phyloP scores from a whole-genome alignment of 208 protist species.

The Trypanosoma grayi region DNA sequence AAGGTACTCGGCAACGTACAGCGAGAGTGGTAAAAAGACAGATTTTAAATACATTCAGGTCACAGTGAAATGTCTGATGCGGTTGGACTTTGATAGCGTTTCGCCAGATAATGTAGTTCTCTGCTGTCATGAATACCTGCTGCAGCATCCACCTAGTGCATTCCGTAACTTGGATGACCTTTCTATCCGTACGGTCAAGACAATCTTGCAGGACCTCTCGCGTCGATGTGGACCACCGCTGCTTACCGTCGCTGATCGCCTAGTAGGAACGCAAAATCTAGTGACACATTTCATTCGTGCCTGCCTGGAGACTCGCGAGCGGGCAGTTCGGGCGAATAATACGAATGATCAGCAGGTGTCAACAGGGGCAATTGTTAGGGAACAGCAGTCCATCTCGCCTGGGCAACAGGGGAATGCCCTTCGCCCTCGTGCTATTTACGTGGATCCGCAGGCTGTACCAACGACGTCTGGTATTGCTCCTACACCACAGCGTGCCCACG shows the following conservation, averaged over 20 bases:
- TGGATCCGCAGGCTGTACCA: background rate
- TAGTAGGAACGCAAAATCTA: conserved; percentile 74
- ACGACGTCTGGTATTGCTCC: background rate
- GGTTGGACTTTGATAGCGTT: conserved; percentile 53
- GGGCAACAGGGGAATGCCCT: background rate
- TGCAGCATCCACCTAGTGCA: conserved; percentile 84
- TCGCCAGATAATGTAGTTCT: conserved; percentile 72
- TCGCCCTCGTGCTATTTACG: background rate
- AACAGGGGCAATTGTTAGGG: background rate
- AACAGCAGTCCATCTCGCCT: background rate
- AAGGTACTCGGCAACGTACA: conserved; percentile 78
- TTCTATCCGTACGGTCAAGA: conserved; percentile 88
- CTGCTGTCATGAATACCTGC: conserved; percentile 85
- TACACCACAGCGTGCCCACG: background rate
- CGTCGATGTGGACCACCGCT: conserved; percentile 45
- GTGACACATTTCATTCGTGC: conserved; percentile 87
- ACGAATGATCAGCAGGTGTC: background rate
- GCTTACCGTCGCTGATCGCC: conserved; percentile 42
- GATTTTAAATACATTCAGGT: conserved; percentile 90
- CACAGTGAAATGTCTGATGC: conserved; percentile 88
- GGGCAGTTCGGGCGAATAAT: background rate
- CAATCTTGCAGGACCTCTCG: conserved; percentile 73
- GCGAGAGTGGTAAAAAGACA: conserved; percentile 50
- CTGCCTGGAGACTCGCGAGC: conserved; percentile 62
- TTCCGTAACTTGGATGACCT: conserved; percentile 86